Evolutionary conservation across 2,329 filamentous ascomycete genomes (phyloP).

Genomic region (Phialemonium atrogriseum): DNA sequence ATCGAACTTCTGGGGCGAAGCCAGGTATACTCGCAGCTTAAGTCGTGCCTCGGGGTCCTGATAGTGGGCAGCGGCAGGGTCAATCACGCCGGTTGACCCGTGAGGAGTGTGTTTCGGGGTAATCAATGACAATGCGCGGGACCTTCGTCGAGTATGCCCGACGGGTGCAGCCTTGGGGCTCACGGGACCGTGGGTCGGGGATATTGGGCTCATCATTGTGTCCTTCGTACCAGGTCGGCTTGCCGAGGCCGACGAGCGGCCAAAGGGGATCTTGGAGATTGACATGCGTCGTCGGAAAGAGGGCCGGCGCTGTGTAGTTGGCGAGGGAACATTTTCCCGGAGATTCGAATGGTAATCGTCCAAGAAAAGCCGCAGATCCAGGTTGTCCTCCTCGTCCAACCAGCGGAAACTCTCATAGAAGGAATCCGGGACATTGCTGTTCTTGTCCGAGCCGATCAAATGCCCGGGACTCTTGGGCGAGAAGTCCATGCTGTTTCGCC

Average conservation of each 20-base stretch:
- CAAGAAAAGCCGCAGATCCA: slow-evolving; percentile 58
- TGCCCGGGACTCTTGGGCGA: slow-evolving; percentile 8
- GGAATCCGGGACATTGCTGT: slow-evolving; percentile 34
- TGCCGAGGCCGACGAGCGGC: slow-evolving; percentile 41
- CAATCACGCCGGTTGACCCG: slow-evolving; percentile 46
- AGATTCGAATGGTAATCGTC: slow-evolving; percentile 64
- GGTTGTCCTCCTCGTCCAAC: slow-evolving; percentile 64
- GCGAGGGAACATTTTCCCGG: slow-evolving; percentile 37
- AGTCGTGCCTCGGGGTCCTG: slow-evolving; percentile 82
- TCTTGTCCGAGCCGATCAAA: slow-evolving; percentile 9
- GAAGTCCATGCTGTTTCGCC: slow-evolving; percentile 21
- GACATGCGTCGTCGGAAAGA: slow-evolving; percentile 67
- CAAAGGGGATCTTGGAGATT: slow-evolving; percentile 57
- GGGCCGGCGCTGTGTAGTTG: slow-evolving; percentile 39
- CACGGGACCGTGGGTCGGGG: slow-evolving; percentile 18
- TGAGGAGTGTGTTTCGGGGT: slow-evolving; percentile 35
- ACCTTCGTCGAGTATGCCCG: slow-evolving; percentile 39
- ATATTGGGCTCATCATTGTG: slow-evolving; percentile 19
- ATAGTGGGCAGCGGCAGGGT: slow-evolving; percentile 72
- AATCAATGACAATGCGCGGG: slow-evolving; percentile 47
- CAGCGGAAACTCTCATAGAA: slow-evolving; percentile 63
- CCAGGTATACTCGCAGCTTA: slow-evolving; percentile 78
- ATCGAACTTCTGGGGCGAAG: slow-evolving; percentile 90
- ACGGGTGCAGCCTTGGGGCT: slow-evolving; percentile 15
- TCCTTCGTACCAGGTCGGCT: slow-evolving; percentile 40